These are phyloP conservation scores for Cytospora paraplurivora DNA, from an alignment of 2,329 filamentous ascomycete species.

Conservation along the genomic window DNA sequence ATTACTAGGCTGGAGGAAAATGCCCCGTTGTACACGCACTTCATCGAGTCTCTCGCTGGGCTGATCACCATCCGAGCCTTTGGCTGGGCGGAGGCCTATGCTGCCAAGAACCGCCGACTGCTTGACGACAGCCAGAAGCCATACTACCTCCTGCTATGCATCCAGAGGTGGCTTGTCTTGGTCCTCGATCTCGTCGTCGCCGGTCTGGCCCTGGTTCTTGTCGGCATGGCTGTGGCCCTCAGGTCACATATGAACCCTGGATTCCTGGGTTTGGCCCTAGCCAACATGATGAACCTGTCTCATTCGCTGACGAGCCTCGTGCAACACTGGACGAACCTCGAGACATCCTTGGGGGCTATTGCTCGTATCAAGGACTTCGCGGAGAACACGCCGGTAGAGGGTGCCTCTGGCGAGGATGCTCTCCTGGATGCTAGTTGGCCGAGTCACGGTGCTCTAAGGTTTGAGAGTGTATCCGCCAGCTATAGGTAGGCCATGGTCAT, in stretches of 20 bases:
- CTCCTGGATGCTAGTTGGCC: constrained; percentile 20
- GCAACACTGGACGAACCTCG: constrained; percentile 57
- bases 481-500: constrained; percentile 4
- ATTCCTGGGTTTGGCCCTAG: constrained; percentile 16
- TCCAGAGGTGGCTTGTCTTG: constrained; percentile 55
- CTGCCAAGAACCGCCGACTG: constrained; percentile 43
- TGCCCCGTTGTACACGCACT: constrained; percentile 29
- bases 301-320: constrained; percentile 47
- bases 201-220: constrained; percentile 45
- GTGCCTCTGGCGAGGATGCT: constrained; percentile 28
- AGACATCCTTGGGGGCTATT: constrained; percentile 60
- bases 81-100: constrained; percentile 47
- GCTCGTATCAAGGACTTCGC: constrained; percentile 57
- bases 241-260: constrained; percentile 1
- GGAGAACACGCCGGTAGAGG: constrained; percentile 44
- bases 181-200: constrained; percentile 51
- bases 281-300: constrained; percentile 19
- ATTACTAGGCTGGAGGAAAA: constrained; percentile 30
- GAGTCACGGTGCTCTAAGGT: constrained; percentile 2
- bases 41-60: constrained; percentile 49
- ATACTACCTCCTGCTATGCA: constrained; percentile 51
- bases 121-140: constrained; percentile 53
- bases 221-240: constrained; percentile 43
- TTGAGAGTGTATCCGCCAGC: constrained; percentile 21
- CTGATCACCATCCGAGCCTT: constrained; percentile 52